Base-by-base conservation (phyloP, 352 stramenopile species). In the Pythium myriotylum region DNA sequence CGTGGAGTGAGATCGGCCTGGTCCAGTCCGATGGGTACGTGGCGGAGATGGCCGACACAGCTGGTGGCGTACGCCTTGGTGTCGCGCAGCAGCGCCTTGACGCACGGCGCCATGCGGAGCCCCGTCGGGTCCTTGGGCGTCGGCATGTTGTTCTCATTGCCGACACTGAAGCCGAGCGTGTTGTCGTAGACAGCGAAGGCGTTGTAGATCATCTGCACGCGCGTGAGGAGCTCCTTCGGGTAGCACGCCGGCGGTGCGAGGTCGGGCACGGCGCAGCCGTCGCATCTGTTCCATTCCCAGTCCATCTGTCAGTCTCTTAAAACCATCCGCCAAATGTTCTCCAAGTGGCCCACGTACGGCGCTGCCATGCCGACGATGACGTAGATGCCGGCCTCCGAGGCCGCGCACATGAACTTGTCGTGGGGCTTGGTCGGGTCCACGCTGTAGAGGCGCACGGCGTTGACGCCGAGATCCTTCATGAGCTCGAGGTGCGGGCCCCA, bases 391-490 rank as follows among this genome's bases (percentile, higher is more conserved):
- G 72, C 70, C n/a, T 90, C 54, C 2, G 77, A 74, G 24, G 65
- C 81, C 27, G 77, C 80, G 43, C 82, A 91, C 82, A 91, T 91
- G 68, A 91, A 91, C 50, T 89, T 84, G 76, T 89, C 82, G 60
- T 91, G 82, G 8, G 69, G 59, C 51, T 73, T 74, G 59, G 67
- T 72, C 16, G 82, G 79, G 59, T 91, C 76, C 5, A 91, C 65
- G 3, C 76, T 81, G 62, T 89, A 91, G 9, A 91, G 60, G 0
- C 82, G 82, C 29, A 91, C 70, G 8, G 78, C 80, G 58, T 91
- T 91, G 23, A 86, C 79, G 12, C 78, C 76, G 13, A 88, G 50
- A 22, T 85, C 72, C 41, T 79, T 65, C 59, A 91, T 76, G 12
- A 76, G 41, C 47, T 83, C 54, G 23, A 91, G 54, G 41, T 91